Conservation (phyloP, 148 eudicot species). For the Camellia japonica region DNA sequence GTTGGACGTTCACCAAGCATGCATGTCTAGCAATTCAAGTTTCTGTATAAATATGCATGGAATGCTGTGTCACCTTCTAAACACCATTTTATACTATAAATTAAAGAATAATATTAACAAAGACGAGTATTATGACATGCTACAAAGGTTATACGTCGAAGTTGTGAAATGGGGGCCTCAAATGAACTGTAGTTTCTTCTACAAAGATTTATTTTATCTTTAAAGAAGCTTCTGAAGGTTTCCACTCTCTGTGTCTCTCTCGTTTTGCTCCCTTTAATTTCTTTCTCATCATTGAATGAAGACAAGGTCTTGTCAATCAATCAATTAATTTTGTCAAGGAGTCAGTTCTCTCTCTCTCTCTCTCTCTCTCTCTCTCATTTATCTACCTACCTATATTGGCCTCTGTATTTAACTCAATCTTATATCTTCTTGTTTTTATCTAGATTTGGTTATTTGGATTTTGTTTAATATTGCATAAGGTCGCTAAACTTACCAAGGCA, state of each 20-base stretch:
- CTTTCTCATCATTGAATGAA: background rate
- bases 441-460: background rate
- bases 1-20: background rate
- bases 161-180: no score
- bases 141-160: no score
- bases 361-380: constrained; percentile 10
- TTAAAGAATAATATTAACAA: background rate
- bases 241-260: background rate
- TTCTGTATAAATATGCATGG: background rate
- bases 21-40: background rate
- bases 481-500: no score
- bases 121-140: background rate
- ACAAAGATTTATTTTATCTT: no score
- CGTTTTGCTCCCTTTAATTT: background rate
- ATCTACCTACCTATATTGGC: no score
- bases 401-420: no score
- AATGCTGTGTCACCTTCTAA: background rate
- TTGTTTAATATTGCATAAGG: no score
- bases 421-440: background rate
- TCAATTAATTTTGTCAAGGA: no score
- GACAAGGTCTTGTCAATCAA: background rate
- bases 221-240: no score
- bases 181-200: no score
- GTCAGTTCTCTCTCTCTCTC: constrained; percentile 40
- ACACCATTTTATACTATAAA: no score